These are phyloP conservation scores for Fusarium sp. DNA, from an alignment of 2,329 filamentous ascomycete genomes.

Conservation along the genomic window DNA sequence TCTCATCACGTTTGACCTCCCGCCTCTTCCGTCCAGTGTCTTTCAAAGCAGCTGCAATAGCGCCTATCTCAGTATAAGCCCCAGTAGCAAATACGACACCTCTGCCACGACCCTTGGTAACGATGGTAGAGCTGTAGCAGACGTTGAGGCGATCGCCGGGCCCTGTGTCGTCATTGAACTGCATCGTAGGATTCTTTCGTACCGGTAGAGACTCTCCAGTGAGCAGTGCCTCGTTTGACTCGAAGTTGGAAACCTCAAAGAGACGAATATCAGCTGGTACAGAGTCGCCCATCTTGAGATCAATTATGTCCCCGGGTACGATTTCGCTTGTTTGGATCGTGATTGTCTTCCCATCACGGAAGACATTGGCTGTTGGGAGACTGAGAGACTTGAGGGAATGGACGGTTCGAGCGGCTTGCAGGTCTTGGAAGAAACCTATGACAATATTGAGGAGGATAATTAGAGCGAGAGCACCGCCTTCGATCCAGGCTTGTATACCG, in stretches of 20 bases:
- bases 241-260: constrained; percentile 27
- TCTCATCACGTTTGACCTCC: constrained; percentile 55
- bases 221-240: constrained; percentile 30
- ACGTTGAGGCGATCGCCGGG: constrained; percentile 70
- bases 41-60: constrained; percentile 63
- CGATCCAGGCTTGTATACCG: constrained; percentile 67
- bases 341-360: constrained; percentile 28
- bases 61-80: constrained; percentile 70
- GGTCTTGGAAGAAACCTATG: constrained; percentile 60
- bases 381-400: constrained; percentile 56
- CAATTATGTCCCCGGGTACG: constrained; percentile 64
- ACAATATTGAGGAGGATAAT: constrained; percentile 69
- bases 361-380: constrained; percentile 32
- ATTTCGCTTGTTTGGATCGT: constrained; percentile 26
- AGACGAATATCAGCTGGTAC: constrained; percentile 68
- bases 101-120: constrained; percentile 68
- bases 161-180: constrained; percentile 54
- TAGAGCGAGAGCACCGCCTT: constrained; percentile 66
- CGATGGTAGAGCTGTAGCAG: constrained; percentile 70
- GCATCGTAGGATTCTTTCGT: constrained; percentile 59
- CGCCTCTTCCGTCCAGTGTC: constrained; percentile 47
- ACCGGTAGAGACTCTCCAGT: constrained; percentile 62
- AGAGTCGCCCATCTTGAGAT: constrained; percentile 65
- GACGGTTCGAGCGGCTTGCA: constrained; percentile 59
- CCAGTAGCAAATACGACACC: constrained; percentile 72